These are phyloP conservation scores for Linderniella brevidens DNA, from an alignment of 257 asterid species.

Conservation along the genomic window DNA sequence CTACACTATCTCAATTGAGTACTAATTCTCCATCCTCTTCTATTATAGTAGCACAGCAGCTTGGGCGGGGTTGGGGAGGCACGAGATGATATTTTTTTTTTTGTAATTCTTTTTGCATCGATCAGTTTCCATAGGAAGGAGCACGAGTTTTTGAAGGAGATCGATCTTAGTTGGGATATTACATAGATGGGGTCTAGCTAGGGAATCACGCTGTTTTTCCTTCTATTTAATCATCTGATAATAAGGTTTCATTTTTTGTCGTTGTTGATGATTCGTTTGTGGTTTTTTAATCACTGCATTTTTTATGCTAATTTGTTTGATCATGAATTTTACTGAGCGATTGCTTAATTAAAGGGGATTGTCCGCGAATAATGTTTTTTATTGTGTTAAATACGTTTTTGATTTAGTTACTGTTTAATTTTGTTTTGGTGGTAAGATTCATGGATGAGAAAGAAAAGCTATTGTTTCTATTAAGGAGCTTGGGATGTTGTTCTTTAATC, in stretches of 20 bases:
- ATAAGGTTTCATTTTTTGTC: slow-evolving; percentile 23
- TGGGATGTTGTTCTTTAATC: too few species aligned
- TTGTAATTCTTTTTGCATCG: slow-evolving; percentile 20
- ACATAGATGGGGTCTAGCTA: slow-evolving; percentile 64
- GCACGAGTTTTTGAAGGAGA: slow-evolving; percentile 25
- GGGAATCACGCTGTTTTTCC: slow-evolving; percentile 39
- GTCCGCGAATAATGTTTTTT: neutral
- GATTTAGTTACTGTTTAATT: neutral
- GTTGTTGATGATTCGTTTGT: neutral
- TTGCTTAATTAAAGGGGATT: too few species aligned
- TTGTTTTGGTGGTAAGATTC: too few species aligned
- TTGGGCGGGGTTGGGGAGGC: neutral
- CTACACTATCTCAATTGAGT: slow-evolving; percentile 37
- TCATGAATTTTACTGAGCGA: too few species aligned
- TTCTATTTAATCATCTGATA: slow-evolving; percentile 4
- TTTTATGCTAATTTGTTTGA: neutral
- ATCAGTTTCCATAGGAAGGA: slow-evolving; percentile 37
- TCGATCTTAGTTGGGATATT: slow-evolving; percentile 63
- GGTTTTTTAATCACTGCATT: neutral
- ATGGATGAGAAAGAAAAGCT: too few species aligned
- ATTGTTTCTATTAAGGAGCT: too few species aligned
- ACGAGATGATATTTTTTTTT: neutral
- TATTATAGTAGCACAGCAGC: slow-evolving; percentile 9
- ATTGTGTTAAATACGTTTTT: neutral
- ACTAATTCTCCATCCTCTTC: slow-evolving; percentile 42